A percentile compares a stretch with the other conserved stretches of the same genome.
Conservation (phyloP, 768 basidiomycete genomes). For the Tulasnella sp. region DNA sequence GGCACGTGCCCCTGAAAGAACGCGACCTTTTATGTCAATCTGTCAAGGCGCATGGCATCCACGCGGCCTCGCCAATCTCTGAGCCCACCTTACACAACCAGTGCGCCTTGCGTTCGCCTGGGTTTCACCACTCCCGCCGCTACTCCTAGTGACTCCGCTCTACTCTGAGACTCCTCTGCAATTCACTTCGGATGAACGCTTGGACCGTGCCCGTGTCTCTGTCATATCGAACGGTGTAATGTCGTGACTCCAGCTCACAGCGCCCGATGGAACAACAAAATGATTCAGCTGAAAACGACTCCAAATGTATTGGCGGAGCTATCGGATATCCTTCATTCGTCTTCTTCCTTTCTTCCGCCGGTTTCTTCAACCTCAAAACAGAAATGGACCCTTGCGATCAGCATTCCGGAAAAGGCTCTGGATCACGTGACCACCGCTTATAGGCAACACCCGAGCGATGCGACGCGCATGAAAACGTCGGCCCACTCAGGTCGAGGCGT, state of each 20-base stretch:
- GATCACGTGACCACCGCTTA: constrained; percentile 11
- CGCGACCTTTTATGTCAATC: constrained; percentile 10
- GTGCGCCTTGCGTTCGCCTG: not conserved
- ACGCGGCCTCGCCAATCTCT: not conserved
- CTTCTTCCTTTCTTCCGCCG: not conserved
- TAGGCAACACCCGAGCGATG: not conserved
- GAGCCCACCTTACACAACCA: not conserved
- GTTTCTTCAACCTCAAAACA: not conserved
- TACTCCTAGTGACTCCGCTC: not conserved
- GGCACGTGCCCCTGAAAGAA: not conserved
- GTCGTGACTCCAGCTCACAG: not conserved
- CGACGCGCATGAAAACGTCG: constrained; percentile 11
- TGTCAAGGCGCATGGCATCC: not conserved
- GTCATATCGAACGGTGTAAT: not conserved
- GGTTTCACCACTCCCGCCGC: not conserved
- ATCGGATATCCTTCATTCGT: not conserved
- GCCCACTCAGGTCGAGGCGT: constrained; percentile 9
- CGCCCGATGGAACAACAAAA: not conserved
- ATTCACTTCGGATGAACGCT: not conserved
- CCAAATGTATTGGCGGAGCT: constrained; percentile 6
- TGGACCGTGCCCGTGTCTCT: no score
- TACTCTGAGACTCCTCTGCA: not conserved
- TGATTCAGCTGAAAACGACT: not conserved
- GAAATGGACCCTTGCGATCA: not conserved
- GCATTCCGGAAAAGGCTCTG: not conserved